Evolutionary conservation across 176 grass and related monocot genomes (phyloP), one percentile per base, ranked within the genome.

Genomic region (Paspalum vaginatum): DNA sequence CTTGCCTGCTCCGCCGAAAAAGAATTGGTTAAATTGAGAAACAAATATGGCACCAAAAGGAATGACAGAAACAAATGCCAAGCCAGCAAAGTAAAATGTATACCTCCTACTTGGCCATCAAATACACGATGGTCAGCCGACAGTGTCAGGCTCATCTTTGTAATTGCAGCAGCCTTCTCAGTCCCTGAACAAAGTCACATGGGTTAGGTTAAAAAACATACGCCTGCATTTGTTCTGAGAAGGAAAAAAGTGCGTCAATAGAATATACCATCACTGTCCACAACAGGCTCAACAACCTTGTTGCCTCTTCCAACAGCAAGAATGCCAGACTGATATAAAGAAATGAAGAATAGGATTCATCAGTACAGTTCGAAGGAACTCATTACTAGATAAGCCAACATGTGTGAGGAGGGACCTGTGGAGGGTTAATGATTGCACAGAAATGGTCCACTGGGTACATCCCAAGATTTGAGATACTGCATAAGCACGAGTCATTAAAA

Each of bases 341-440:
- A 84, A 58, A 86, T 58, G 4, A 52, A 78, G 1, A 52, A 78
- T 43, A 69, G 13, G 7, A 78, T 51, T 68, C 72, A 68, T 79
- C 32, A 75, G 49, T 66, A 82, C 12, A 44, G 40, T 72, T 82
- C 7, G 0, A 78, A 71, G 48, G 65, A 80, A 77, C 68, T 5
- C 44, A 53, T 82, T 61, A 43, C 24, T 3, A 43, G n/a, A 9
- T 27, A 76, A 61, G 75, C 65, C 17, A 37, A 60, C 69, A 25
- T 4, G 11, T 57, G 51, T 41, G 71, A 72, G 26, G n/a, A 84
- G 32, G 12, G 18, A 81, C 92, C 96, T 99, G 96, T 73, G 96
- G 96, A 82, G 92, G 92, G 87, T 99, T 95, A 87, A 99, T 99
- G 78, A 99, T 95, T 65, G 96, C 96, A 88, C 92, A 99, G 72